Evolutionary conservation across 78 protist genomes (phyloP).

Genomic region (Polysphondylium violaceum): DNA sequence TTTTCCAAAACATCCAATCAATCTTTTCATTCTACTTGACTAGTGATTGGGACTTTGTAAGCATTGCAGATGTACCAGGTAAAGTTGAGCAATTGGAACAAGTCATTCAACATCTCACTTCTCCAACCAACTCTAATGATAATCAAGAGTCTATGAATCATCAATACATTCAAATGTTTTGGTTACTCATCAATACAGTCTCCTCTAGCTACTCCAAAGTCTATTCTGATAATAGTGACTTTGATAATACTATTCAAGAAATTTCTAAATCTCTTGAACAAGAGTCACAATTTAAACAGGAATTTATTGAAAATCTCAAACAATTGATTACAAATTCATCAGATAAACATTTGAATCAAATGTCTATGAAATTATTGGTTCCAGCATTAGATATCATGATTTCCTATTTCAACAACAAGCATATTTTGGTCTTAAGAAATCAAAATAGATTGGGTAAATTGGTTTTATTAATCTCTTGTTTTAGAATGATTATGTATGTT

Average conservation of each 20-base stretch:
- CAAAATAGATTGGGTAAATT: constrained; percentile 48
- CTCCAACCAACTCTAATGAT: too few species aligned
- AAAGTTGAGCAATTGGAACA: constrained; percentile 43
- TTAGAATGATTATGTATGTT: constrained; percentile 36
- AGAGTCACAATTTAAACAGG: too few species aligned
- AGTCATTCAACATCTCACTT: constrained; percentile 31
- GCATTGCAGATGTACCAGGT: constrained; percentile 24
- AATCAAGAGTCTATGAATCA: too few species aligned
- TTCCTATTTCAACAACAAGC: not conserved
- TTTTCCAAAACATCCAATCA: constrained; percentile 61
- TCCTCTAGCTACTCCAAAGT: not conserved
- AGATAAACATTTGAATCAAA: constrained; percentile 7
- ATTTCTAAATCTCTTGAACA: too few species aligned
- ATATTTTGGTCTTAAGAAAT: not conserved
- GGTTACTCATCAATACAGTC: constrained; percentile 12
- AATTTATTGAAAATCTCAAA: not conserved
- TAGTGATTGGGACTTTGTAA: constrained; percentile 28
- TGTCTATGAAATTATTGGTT: not conserved
- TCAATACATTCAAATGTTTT: too few species aligned
- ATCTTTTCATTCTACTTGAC: constrained; percentile 54
- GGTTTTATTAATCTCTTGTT: constrained; percentile 7
- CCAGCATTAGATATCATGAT: constrained; percentile 23
- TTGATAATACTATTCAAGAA: constrained; percentile 1
- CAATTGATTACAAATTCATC: not conserved
- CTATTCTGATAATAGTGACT: not conserved